A percentile compares a stretch with the other conserved stretches of the same genome.
Evolutionary conservation across 2,329 filamentous ascomycete genomes (phyloP).

Genomic region (Atkinsonella texensis): DNA sequence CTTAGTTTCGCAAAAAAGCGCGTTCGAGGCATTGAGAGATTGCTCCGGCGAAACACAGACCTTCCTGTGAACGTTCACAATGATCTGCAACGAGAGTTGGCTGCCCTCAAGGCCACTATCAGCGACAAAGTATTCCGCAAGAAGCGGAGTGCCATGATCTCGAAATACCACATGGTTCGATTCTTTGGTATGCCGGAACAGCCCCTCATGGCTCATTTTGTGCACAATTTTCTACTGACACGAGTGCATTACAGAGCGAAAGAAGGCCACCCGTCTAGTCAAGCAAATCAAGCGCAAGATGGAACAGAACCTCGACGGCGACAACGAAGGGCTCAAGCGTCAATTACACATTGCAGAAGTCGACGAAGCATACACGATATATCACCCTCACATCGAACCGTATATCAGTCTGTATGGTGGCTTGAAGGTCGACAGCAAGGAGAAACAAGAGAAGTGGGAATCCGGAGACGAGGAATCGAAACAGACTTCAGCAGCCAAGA

Average conservation of each 20-base stretch:
- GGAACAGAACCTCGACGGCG: constrained; percentile 36
- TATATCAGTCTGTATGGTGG: constrained; percentile 54
- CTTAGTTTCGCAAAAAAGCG: constrained; percentile 58
- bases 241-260: constrained; percentile 40
- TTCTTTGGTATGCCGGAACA: constrained; percentile 54
- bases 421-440: constrained; percentile 23
- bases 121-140: constrained; percentile 46
- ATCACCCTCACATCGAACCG: constrained; percentile 56
- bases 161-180: constrained; percentile 70
- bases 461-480: constrained; percentile 27
- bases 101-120: constrained; percentile 53
- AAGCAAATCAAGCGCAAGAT: constrained; percentile 53
- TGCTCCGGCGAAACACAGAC: constrained; percentile 46
- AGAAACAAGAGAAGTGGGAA: constrained; percentile 22
- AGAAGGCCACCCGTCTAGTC: constrained; percentile 56
- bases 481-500: constrained; percentile 26
- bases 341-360: constrained; percentile 59
- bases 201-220: not conserved
- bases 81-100: constrained; percentile 61
- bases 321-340: constrained; percentile 37
- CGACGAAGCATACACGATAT: constrained; percentile 63
- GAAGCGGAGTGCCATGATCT: constrained; percentile 57
- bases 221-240: not conserved
- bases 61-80: constrained; percentile 56
- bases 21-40: constrained; percentile 55